A percentile compares a stretch with the other conserved stretches of the same genome.
phyloP scores from a whole-genome alignment of 2,329 filamentous ascomycete species.

The Pleoardoris graminearum region DNA sequence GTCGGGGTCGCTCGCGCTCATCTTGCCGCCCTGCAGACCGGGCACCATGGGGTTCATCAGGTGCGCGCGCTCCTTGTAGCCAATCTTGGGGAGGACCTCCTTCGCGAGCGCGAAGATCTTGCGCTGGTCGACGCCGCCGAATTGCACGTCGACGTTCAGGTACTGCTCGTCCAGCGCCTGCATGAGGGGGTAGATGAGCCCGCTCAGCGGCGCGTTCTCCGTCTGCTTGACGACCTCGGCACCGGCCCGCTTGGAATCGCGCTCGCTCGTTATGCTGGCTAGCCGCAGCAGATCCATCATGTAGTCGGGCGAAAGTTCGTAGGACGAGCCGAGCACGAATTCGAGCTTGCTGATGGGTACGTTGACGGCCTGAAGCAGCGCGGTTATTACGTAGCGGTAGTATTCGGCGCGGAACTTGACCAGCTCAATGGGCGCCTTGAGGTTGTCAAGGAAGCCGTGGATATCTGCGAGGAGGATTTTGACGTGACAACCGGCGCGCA shows the following conservation, averaged over 20 bases:
- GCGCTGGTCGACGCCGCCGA: slow-evolving; percentile 74
- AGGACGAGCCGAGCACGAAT: slow-evolving; percentile 83
- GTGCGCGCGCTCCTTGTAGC: slow-evolving; percentile 75
- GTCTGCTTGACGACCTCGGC: slow-evolving; percentile 95
- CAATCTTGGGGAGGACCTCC: slow-evolving; percentile 82
- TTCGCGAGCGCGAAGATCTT: slow-evolving; percentile 87
- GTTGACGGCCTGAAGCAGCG: slow-evolving; percentile 74
- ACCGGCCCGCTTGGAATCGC: slow-evolving; percentile 86
- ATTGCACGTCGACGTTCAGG: slow-evolving; percentile 83
- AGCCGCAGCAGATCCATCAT: slow-evolving; percentile 87
- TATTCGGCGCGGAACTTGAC: slow-evolving; percentile 81
- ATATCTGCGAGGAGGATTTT: slow-evolving; percentile 70
- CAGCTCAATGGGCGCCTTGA: slow-evolving; percentile 86
- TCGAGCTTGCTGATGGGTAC: slow-evolving; percentile 77
- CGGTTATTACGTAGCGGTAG: slow-evolving; percentile 77
- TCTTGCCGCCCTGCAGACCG: slow-evolving; percentile 80
- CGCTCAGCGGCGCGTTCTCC: slow-evolving; percentile 71
- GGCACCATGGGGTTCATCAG: slow-evolving; percentile 88
- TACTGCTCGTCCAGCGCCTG: slow-evolving; percentile 86
- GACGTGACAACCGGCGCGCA: slow-evolving; percentile 81
- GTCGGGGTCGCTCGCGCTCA: slow-evolving; percentile 70
- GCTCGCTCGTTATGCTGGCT: slow-evolving; percentile 69
- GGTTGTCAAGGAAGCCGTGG: slow-evolving; percentile 76
- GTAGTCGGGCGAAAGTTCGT: slow-evolving; percentile 72
- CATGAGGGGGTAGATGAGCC: slow-evolving; percentile 81